Conservation (phyloP, 2,329 filamentous ascomycete species). For the Scolecobasidium constrictum region DNA sequence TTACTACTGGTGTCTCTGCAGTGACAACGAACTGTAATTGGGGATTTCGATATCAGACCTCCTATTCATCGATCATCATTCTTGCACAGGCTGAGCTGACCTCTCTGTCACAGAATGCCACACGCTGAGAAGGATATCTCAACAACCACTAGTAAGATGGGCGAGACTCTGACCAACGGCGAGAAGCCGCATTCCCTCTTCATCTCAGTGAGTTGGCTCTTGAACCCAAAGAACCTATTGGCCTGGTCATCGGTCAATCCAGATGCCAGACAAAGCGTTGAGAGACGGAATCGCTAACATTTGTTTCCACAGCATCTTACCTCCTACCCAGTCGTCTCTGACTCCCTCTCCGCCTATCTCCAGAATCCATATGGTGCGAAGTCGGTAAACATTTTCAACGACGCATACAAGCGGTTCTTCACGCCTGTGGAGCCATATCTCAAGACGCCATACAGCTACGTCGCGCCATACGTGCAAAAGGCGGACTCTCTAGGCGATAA, state of each 20-base stretch:
- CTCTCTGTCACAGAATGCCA: too few species aligned
- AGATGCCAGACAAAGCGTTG: too few species aligned
- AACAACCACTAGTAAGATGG: conserved; percentile 3
- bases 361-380: conserved; percentile 73
- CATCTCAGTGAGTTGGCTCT: conserved; percentile 23
- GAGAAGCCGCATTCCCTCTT: conserved; percentile 27
- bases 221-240: too few species aligned
- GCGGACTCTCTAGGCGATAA: conserved; percentile 49
- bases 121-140: conserved; percentile 4
- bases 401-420: conserved; percentile 65
- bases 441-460: conserved; percentile 66
- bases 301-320: conserved; percentile 68
- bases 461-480: conserved; percentile 74
- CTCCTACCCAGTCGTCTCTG: conserved; percentile 73
- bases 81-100: too few species aligned
- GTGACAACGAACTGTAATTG: too few species aligned
- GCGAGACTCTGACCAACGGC: conserved; percentile 25
- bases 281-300: too few species aligned
- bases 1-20: too few species aligned
- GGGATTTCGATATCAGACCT: too few species aligned
- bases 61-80: too few species aligned
- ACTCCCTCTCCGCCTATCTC: conserved; percentile 69
- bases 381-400: conserved; percentile 64
- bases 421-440: conserved; percentile 72
- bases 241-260: background rate